Evolutionary conservation across 306 rosid species (phyloP), one percentile per base, ranked within the genome.

Genomic region (Betula pendula): DNA sequence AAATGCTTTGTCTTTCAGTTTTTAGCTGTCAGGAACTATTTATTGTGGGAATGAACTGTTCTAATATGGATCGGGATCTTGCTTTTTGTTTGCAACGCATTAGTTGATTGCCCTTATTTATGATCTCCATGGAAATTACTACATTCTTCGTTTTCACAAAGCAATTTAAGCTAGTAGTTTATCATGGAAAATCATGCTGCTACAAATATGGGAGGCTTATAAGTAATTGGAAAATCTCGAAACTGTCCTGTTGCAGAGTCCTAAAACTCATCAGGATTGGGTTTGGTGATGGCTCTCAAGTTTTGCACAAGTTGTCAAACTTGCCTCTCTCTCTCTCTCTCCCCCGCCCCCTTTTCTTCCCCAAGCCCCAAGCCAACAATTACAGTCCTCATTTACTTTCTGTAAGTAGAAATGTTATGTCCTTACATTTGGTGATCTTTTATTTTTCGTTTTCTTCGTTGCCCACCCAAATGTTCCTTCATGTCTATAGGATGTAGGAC

Each of bases 261-360:
- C 43, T 20, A 14, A 17, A 33, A 52, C 73, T 75, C 42, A 22
- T 75, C 25, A 48, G 79, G 33, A 47, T 33, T 47, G 31, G 65
- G n/a, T 22, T 19, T 47, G 27, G 24, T 27, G 17, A 11, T 31
- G 48, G 5, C 47, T 63, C 69, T 8, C 71, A 20, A 3, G 14
- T 70, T 42, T 42, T 42, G 6, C 45, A 42, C 45, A 5, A 42
- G 45, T 4, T 42, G 45, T 42, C 45, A 42, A 42, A 42, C 6
- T 42, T 5, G 10, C 17, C 27, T 33, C 20, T 11, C 62, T 48
- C 16, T 53, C 31, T 8, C 62, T 11, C 2, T 2, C 11, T 1
- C 12, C 42, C 12, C 22, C 19, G n/a, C 22, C n/a, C 7, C 14
- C 15, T 2, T 9, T 25, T 25, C 27, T 17, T 33, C 68, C 43